Evolutionary conservation across 2,329 filamentous ascomycete genomes (phyloP).

Genomic region (Aspergillus sp.): DNA sequence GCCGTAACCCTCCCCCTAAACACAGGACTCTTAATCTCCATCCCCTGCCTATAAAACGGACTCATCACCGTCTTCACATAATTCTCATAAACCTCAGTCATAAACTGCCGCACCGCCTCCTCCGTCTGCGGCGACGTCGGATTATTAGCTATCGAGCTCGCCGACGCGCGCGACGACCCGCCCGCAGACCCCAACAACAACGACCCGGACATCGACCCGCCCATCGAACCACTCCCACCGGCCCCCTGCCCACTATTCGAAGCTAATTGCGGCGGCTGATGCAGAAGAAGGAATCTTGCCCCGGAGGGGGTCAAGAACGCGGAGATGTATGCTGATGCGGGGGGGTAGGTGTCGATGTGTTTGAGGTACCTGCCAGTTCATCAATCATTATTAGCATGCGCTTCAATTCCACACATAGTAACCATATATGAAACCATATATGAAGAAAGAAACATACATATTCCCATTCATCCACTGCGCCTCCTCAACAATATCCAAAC

Average conservation of each 20-base stretch:
- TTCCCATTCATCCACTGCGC: constrained; percentile 87
- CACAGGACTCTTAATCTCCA: constrained; percentile 80
- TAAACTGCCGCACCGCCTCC: constrained; percentile 93
- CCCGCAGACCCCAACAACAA: constrained; percentile 23
- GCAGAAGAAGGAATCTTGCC: constrained; percentile 90
- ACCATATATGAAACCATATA: no score
- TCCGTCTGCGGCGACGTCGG: constrained; percentile 88
- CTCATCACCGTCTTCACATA: constrained; percentile 98
- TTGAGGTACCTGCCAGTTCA: constrained; percentile 75
- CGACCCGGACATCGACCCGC: constrained; percentile 20
- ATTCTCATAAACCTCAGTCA: constrained; percentile 91
- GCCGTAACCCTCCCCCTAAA: constrained; percentile 81
- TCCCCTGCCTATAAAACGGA: constrained; percentile 86
- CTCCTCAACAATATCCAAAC: constrained; percentile 93
- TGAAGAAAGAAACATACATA: constrained; percentile 57
- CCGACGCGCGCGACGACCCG: constrained; percentile 49
- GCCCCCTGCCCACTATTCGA: constrained; percentile 21
- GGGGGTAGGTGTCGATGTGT: constrained; percentile 90
- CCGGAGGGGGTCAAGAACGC: constrained; percentile 93
- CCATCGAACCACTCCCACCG: not conserved
- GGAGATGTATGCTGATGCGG: constrained; percentile 81
- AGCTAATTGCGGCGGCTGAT: constrained; percentile 67
- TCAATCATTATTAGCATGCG: not conserved
- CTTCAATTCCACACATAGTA: not conserved
- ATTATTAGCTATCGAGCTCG: constrained; percentile 76